phyloP scores from a whole-genome alignment of 441 rosid genomes.

The Flueggea neowawraea region DNA sequence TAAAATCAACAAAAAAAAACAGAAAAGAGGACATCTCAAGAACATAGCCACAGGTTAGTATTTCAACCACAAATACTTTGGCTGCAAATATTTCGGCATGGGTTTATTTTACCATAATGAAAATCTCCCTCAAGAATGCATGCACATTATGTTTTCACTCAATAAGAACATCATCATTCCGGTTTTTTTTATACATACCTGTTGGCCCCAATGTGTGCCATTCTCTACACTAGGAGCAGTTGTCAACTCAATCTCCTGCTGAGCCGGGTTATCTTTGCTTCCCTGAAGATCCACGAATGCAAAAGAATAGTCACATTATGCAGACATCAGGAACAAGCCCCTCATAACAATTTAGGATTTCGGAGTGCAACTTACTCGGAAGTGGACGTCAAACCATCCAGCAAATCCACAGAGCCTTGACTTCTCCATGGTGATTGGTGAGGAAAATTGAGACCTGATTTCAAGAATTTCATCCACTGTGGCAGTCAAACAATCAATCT shows the following conservation, averaged over 20 bases:
- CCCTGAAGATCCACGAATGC: constrained; percentile 48
- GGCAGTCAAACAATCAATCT: constrained; percentile 87
- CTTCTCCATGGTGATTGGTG: constrained; percentile 39
- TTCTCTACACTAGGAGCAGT: constrained; percentile 81
- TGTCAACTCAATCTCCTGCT: constrained; percentile 73
- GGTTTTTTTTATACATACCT: constrained; percentile 40
- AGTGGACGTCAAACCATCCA: constrained; percentile 99
- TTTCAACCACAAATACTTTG: no score
- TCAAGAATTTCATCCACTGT: constrained; percentile 64
- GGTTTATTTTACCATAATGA: no score
- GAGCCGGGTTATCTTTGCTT: constrained; percentile 69
- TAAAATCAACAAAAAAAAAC: background rate
- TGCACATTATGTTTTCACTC: no score
- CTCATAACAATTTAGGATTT: constrained; percentile 10
- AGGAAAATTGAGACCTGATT: constrained; percentile 57
- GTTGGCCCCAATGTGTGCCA: constrained; percentile 99
- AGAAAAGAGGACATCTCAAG: background rate
- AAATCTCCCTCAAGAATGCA: no score
- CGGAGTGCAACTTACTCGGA: constrained; percentile 52
- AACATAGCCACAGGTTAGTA: background rate
- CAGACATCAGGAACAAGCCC: constrained; percentile 8
- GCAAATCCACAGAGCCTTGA: constrained; percentile 76
- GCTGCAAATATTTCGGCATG: no score
- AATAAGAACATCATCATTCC: background rate
- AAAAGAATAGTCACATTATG: constrained; percentile 9